Evolutionary conservation across 2,329 filamentous ascomycete genomes (phyloP).

Genomic region (Aspergillus persii): DNA sequence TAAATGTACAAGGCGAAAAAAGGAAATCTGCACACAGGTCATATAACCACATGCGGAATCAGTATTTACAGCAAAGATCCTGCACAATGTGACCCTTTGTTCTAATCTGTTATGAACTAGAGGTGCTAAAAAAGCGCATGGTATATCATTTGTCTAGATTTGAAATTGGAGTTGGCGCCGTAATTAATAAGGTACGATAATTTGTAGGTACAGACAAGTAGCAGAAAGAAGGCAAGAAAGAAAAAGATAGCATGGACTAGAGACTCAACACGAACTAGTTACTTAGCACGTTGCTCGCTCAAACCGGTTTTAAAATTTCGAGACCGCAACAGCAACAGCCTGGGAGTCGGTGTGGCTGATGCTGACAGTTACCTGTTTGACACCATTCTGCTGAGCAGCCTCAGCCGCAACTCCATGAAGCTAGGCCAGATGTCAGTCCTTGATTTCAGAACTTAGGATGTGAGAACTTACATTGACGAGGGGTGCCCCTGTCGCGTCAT

Average conservation of each 20-base stretch:
- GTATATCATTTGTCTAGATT: no score
- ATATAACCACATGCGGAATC: neutral
- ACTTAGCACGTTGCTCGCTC: conserved; percentile 13
- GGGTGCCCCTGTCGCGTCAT: conserved; percentile 78
- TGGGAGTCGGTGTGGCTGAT: conserved; percentile 95
- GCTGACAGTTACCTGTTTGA: conserved; percentile 86
- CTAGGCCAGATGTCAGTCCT: conserved; percentile 50
- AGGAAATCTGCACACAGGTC: neutral
- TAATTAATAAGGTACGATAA: neutral
- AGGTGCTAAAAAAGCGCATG: no score
- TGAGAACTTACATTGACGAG: conserved; percentile 70
- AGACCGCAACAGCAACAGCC: conserved; percentile 89
- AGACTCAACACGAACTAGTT: neutral
- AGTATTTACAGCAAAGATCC: no score
- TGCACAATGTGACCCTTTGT: no score
- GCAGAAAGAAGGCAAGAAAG: neutral
- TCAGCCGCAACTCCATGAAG: conserved; percentile 80
- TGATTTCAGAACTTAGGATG: neutral
- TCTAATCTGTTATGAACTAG: no score
- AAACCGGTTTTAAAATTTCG: conserved; percentile 59
- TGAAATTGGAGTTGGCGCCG: no score
- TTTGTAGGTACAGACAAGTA: neutral
- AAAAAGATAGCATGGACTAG: neutral
- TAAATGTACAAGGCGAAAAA: neutral
- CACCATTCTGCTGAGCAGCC: conserved; percentile 79